These are phyloP conservation scores for Prorocentrum cordatum DNA, from an alignment of 169 alveolate species.

Conservation along the genomic window DNA sequence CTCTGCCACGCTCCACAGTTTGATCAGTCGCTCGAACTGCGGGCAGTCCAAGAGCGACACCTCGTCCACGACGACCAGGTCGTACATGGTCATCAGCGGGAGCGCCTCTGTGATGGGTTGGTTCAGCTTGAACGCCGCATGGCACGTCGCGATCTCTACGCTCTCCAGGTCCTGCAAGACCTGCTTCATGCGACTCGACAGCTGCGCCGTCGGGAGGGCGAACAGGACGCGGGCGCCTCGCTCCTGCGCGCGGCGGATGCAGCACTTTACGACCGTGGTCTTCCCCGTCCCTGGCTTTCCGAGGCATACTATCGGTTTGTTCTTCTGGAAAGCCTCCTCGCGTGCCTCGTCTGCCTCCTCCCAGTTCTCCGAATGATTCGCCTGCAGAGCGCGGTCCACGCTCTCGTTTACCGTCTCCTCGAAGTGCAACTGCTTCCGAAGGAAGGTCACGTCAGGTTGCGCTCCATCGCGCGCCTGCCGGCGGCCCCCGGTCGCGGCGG, in stretches of 20 bases:
- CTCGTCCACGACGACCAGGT: neutral
- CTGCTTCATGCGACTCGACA: neutral
- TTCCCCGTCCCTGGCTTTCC: slow-evolving; percentile 37
- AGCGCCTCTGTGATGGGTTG: neutral
- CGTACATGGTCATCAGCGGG: neutral
- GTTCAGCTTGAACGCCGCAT: neutral
- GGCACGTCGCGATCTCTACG: slow-evolving; percentile 1
- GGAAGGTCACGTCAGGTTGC: too few species aligned
- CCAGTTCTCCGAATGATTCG: too few species aligned
- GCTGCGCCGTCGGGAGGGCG: neutral
- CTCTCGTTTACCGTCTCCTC: too few species aligned
- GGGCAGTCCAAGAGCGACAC: neutral
- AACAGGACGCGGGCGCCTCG: neutral
- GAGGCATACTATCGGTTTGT: too few species aligned
- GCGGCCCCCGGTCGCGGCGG: too few species aligned
- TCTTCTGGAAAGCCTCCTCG: too few species aligned
- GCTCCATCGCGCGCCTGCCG: too few species aligned
- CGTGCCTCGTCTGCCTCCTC: too few species aligned
- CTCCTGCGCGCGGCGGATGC: neutral
- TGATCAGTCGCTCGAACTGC: slow-evolving; percentile 8
- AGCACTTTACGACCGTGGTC: neutral
- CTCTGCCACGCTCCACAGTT: neutral
- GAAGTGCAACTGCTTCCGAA: too few species aligned
- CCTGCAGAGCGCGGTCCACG: too few species aligned
- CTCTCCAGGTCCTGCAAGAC: neutral